Evolutionary conservation across 1,284 basidiomycete species (phyloP), one percentile per base, ranked within the genome.

Genomic region (Rhodotorula sp.): DNA sequence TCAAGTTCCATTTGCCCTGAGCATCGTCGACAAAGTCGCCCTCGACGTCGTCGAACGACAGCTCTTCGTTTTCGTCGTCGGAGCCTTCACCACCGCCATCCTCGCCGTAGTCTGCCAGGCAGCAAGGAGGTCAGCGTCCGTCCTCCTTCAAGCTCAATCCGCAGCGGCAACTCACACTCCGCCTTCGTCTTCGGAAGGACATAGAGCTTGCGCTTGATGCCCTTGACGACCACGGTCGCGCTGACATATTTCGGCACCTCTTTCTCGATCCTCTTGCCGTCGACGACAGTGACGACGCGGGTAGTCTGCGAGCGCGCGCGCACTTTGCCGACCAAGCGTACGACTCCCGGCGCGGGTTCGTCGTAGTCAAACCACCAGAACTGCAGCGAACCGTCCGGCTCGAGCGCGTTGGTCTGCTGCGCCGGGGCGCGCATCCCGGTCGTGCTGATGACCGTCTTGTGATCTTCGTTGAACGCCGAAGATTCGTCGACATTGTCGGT

Each of bases 341-440:
- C 93, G 83, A 70, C 87, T 87, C 31, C 91, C 88, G 73, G 65
- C 26, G 63, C 87, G 62, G 88, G 86, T 80, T 97, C 94, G 26
- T 93, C 86, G 79, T 92, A 92, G 79, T 97, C 94, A 39, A 96
- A 84, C 94, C 94, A 97, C 84, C 90, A 97, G 83, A 97, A 93
- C 43, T 86, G 87, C n/a, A 97, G 83, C 3, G 88, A 89, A 2
- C 91, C 92, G 76, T 97, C 91, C 5, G 86, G 82, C 79, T 95
- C 91, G 2, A 91, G 84, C 0, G 87, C 87, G 34, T 86, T 85
- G 23, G 46, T 87, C 65, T 64, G 72, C 67, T 49, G 65, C 58
- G 57, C 67, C 52, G 34, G 65, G 31, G 57, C 74, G 34, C 46
- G 62, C 63, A 51, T 63, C 21, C 61, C 62, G 20, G 60, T 63